Evolutionary conservation across 805 yeast genomes (phyloP).

Genomic region (Blastobotrys attinorum): DNA sequence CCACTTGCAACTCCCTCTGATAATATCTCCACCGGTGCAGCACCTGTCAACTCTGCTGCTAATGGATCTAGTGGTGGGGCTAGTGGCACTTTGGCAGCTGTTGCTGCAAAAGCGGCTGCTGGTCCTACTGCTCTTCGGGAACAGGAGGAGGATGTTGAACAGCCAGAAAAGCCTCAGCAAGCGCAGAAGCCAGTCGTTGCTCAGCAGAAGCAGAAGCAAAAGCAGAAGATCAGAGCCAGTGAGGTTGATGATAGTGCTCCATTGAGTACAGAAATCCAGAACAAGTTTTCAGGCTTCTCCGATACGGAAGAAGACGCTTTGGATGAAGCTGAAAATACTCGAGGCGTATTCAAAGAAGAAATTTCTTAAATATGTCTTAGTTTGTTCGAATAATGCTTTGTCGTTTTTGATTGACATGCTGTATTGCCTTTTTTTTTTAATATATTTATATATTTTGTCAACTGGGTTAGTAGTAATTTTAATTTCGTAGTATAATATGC

Average conservation of each 20-base stretch:
- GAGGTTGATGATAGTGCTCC: slow-evolving; percentile 3
- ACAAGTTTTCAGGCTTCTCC: slow-evolving; percentile 15
- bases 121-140: slow-evolving; percentile 6
- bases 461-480: too few relatives aligned
- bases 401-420: background rate
- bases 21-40: background rate
- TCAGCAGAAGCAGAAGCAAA: background rate
- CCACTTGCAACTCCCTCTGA: background rate
- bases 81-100: background rate
- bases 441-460: slow-evolving; percentile 1
- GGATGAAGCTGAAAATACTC: background rate
- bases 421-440: background rate
- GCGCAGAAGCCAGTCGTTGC: slow-evolving; percentile 1
- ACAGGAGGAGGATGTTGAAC: too few relatives aligned
- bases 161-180: too few relatives aligned
- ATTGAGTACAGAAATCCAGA: slow-evolving; percentile 7
- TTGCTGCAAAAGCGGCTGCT: slow-evolving; percentile 9
- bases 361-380: slow-evolving; percentile 3
- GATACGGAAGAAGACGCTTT: slow-evolving; percentile 3
- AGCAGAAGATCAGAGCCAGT: background rate
- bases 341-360: slow-evolving; percentile 21
- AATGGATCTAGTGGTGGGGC: too few relatives aligned
- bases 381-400: slow-evolving; percentile 1
- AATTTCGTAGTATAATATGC: too few relatives aligned
- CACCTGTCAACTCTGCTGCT: too few relatives aligned